phyloP scores from a whole-genome alignment of 495 filamentous ascomycete genomes.

The Hypoxylon fragiforme region DNA sequence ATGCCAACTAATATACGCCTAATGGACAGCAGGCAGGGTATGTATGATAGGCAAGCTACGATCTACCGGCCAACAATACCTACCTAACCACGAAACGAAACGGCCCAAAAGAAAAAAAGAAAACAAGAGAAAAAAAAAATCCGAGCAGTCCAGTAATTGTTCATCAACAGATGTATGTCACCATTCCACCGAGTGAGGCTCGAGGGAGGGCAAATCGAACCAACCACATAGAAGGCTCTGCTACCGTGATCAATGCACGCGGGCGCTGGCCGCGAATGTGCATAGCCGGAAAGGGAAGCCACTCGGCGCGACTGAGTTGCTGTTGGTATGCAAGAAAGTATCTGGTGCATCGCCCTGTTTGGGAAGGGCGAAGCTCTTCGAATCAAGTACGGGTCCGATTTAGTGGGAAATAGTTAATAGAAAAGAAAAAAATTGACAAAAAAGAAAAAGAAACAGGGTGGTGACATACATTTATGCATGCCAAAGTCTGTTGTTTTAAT shows the following conservation, averaged over 20 bases:
- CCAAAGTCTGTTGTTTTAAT: no score
- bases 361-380: slow-evolving; percentile 7
- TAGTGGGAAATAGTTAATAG: no score
- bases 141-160: no score
- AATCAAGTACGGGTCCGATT: slow-evolving; percentile 21
- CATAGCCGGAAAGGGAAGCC: slow-evolving; percentile 18
- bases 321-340: slow-evolving; percentile 1
- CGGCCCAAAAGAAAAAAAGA: not conserved
- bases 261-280: not conserved
- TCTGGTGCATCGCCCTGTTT: not conserved
- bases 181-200: slow-evolving; percentile 15
- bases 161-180: not conserved
- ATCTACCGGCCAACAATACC: slow-evolving; percentile 1
- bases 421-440: no score
- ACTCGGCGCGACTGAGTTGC: not conserved
- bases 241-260: slow-evolving; percentile 12
- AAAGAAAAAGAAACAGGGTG: not conserved
- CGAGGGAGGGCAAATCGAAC: slow-evolving; percentile 14
- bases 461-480: slow-evolving; percentile 16
- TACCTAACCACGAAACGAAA: slow-evolving; percentile 5
- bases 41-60: slow-evolving; percentile 1
- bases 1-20: not conserved
- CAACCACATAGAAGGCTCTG: slow-evolving; percentile 5
- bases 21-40: no score
- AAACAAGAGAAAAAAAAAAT: no score